Evolutionary conservation across 2,329 filamentous ascomycete species (phyloP).

Genomic region (Diaporthe sp.): DNA sequence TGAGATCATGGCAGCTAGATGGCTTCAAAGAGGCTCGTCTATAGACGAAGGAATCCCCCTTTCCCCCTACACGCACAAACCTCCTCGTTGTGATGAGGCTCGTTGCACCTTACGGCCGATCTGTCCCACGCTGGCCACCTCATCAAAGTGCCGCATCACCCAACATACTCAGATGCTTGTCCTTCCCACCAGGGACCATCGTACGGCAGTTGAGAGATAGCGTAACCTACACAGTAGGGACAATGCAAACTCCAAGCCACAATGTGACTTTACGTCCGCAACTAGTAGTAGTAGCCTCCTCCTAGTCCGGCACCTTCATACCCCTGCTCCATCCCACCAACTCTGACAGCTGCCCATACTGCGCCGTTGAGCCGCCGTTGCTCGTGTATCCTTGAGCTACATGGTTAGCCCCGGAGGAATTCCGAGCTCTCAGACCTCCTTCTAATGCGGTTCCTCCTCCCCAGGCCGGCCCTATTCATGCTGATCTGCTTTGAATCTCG

Average conservation of each 20-base stretch:
- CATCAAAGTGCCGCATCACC: constrained; percentile 9
- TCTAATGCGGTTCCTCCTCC: not conserved
- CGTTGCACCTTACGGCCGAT: constrained; percentile 20
- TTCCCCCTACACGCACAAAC: not conserved
- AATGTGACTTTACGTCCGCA: constrained; percentile 31
- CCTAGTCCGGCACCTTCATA: not conserved
- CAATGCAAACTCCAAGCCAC: constrained; percentile 29
- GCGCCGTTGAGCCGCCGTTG: constrained; percentile 25
- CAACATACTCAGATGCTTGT: not conserved
- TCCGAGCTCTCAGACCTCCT: constrained; percentile 6
- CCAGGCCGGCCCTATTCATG: not conserved
- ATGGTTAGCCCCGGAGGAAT: constrained; percentile 6
- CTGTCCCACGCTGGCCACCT: constrained; percentile 27
- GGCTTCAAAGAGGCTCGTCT: not conserved
- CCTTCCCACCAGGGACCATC: constrained; percentile 2
- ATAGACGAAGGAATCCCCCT: not conserved
- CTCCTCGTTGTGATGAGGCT: not conserved
- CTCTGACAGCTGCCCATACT: constrained; percentile 6
- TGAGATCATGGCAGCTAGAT: not conserved
- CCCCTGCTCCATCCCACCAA: constrained; percentile 8
- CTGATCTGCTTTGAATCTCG: not conserved
- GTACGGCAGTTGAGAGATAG: constrained; percentile 27
- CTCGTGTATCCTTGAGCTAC: constrained; percentile 24
- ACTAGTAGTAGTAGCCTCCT: constrained; percentile 23
- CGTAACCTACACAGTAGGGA: constrained; percentile 24